A percentile compares a stretch with the other conserved stretches of the same genome.
These are phyloP conservation scores for Codiaeum variegatum DNA, from an alignment of 441 rosid species.

Conservation along the genomic window DNA sequence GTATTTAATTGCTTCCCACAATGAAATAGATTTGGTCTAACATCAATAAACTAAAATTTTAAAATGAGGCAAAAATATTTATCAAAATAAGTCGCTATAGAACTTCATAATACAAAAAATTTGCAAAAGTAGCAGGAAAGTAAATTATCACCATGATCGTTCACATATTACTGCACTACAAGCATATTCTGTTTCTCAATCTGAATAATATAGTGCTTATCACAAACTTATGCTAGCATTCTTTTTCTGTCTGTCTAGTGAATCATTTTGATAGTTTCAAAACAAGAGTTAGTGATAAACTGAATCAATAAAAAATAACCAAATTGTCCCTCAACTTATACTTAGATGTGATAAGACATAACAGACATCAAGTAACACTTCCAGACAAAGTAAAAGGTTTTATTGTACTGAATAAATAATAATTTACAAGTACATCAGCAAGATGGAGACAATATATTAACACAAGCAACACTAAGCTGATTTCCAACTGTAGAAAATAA, in stretches of 20 bases:
- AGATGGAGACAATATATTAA: not conserved
- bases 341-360: not conserved
- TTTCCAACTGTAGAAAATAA: not conserved
- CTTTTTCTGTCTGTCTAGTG: not conserved
- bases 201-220: too few species aligned
- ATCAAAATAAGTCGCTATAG: slow-evolving; percentile 12
- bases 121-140: not conserved
- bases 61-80: slow-evolving; percentile 25
- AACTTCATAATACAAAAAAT: not conserved
- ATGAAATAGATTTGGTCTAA: slow-evolving; percentile 76
- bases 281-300: not conserved
- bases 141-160: not conserved
- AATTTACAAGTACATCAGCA: not conserved
- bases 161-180: not conserved
- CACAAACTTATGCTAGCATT: not conserved
- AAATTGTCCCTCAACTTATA: not conserved
- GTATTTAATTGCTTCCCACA: slow-evolving; percentile 59
- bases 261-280: not conserved
- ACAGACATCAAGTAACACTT: not conserved
- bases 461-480: not conserved
- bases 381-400: not conserved
- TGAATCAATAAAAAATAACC: not conserved
- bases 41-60: slow-evolving; percentile 30
- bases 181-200: not conserved
- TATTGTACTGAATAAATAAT: not conserved